phyloP scores from a whole-genome alignment of 179 eudicot genomes.

The Silene coronaria region DNA sequence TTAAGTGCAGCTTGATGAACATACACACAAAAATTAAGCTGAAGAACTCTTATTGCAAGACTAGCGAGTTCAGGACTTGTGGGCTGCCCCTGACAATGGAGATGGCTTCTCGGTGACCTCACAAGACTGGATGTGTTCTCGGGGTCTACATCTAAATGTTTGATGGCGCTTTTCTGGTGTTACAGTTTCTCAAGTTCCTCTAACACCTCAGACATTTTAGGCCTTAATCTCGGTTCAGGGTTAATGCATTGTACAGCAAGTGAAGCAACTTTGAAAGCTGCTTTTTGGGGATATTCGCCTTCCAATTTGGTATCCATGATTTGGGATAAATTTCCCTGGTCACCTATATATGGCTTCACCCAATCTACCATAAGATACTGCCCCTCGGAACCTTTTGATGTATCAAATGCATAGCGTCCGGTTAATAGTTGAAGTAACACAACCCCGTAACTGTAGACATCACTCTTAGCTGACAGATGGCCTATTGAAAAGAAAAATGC shows the following conservation, averaged over 20 bases:
- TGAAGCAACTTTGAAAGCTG: conserved; percentile 57
- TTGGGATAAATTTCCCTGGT: conserved; percentile 66
- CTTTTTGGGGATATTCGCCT: conserved; percentile 91
- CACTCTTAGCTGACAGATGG: conserved; percentile 70
- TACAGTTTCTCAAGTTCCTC: conserved; percentile 60
- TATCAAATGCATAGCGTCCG: conserved; percentile 81
- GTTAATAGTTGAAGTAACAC: conserved; percentile 80
- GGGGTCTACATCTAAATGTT: conserved; percentile 19
- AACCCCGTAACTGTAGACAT: conserved; percentile 93
- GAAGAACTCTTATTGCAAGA: background rate
- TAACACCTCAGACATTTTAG: conserved; percentile 66
- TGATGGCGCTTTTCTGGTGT: conserved; percentile 35
- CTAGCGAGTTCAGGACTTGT: conserved; percentile 34
- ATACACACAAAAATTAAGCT: background rate
- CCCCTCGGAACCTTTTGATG: conserved; percentile 49
- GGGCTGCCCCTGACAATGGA: conserved; percentile 36
- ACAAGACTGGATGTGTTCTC: conserved; percentile 27
- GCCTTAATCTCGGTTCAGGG: conserved; percentile 61
- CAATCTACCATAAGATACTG: conserved; percentile 81
- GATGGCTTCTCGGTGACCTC: conserved; percentile 37
- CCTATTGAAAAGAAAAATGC: conserved; percentile 34
- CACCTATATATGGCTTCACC: conserved; percentile 75
- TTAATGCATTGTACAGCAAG: conserved; percentile 64
- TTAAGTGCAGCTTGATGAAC: conserved; percentile 2
- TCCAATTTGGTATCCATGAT: conserved; percentile 91